Evolutionary conservation across 257 asterid species (phyloP), one percentile per base, ranked within the genome.

Genomic region (Salvia miltiorrhiza): DNA sequence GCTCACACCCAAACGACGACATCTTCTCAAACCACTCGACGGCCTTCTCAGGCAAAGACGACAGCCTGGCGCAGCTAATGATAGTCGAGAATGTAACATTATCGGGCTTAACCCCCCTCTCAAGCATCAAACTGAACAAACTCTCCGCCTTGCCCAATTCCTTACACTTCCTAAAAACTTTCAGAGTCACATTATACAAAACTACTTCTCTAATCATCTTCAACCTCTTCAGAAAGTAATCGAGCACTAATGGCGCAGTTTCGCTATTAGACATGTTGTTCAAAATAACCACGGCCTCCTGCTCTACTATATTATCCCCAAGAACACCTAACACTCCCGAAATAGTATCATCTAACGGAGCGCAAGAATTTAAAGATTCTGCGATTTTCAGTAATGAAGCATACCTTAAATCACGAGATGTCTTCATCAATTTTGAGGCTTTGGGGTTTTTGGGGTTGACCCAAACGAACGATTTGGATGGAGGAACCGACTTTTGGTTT

Each of bases 11-110:
- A 45, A 83, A 94, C 32, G 84, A 76, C 0, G 95, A 78, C 93
- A 94, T 89, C 73, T 83, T 91, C 23, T 87, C 96, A 44, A 87
- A 94, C 99, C 95, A 90, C 81, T 89, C 88, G 16, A 94, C 88
- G 8, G 97, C 92, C 72, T 85, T 91, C 41, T 81, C 82, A 2
- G 97, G 96, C 76, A 87, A 68, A 14, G 88, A 81, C 57, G 92
- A 83, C 63, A 71, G 83, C 79, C 95, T 83, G 40, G 99, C 96
- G 23, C 99, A 89, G 74, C 97, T 86, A 78, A 94, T 94, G 16
- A 94, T 74, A 0, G 97, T 94, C 14, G 93, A 91, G 72, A 94
- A 89, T 0, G 99, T 89, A 41, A 86, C 80, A 58, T 91, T 89
- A 77, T 89, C 97, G 0, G 97, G 97, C 74, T 74, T 81, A 35